Evolutionary conservation across 2,329 filamentous ascomycete species (phyloP).

Genomic region (Myriosclerotinia duriaeana): DNA sequence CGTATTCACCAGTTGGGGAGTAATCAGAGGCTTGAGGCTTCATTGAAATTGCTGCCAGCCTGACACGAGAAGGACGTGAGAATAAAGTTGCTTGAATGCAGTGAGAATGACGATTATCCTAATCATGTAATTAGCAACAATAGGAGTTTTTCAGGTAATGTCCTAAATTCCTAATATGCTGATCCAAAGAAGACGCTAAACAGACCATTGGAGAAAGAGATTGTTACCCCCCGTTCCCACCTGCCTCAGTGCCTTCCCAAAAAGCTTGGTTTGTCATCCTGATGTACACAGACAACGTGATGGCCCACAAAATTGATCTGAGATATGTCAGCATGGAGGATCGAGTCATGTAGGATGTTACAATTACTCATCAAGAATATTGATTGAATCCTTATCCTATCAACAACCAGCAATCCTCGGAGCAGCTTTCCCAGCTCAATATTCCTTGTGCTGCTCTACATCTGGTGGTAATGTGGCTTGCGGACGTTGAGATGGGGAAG

Average conservation of each 20-base stretch:
- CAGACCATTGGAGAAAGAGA: not conserved
- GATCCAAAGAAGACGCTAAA: not conserved
- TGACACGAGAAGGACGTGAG: not conserved
- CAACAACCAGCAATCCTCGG: not conserved
- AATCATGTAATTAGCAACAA: not conserved
- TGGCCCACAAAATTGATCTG: not conserved
- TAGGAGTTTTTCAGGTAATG: not conserved
- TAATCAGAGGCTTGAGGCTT: too few species aligned
- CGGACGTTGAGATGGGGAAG: not conserved
- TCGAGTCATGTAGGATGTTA: not conserved
- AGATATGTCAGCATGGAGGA: not conserved
- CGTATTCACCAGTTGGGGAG: too few species aligned
- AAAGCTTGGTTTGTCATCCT: not conserved
- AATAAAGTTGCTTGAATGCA: not conserved
- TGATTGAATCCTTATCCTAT: not conserved
- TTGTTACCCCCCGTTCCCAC: not conserved
- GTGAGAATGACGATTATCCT: not conserved
- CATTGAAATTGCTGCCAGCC: not conserved
- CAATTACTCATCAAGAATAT: not conserved
- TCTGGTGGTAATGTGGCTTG: slow-evolving; percentile 17
- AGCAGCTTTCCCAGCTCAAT: not conserved
- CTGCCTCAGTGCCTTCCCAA: not conserved
- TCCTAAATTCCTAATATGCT: not conserved
- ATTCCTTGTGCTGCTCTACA: slow-evolving; percentile 14
- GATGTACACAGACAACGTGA: not conserved